phyloP scores from a whole-genome alignment of 371 early-diverging fungal genomes.

The Nematocida parisii region DNA sequence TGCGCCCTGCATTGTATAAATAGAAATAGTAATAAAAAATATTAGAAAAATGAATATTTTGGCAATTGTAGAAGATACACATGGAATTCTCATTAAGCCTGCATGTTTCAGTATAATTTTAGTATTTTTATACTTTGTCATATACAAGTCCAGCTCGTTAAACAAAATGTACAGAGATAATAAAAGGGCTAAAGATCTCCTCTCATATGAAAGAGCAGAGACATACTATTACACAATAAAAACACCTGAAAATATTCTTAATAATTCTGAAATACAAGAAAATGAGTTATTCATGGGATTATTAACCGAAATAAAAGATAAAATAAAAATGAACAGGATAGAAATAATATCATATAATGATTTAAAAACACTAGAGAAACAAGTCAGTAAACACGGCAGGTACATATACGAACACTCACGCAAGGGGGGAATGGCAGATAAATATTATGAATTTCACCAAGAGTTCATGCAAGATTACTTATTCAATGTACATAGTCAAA shows the following conservation, averaged over 20 bases:
- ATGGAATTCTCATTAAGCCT: not conserved
- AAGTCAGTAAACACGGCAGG: not conserved
- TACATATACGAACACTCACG: not conserved
- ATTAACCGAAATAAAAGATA: not conserved
- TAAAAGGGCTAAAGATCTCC: slow-evolving; percentile 2
- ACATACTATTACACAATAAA: not conserved
- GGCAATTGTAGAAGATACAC: not conserved
- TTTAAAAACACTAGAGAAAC: not conserved
- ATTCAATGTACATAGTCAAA: not conserved
- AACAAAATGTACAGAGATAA: not conserved
- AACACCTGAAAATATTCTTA: not conserved
- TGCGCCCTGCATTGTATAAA: not conserved
- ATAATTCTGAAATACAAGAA: not conserved
- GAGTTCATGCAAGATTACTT: slow-evolving; percentile 15
- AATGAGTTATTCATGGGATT: not conserved
- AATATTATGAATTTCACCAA: not conserved
- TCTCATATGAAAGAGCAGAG: slow-evolving; percentile 3
- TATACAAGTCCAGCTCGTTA: not conserved
- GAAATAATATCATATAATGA: not conserved
- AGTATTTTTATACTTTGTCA: not conserved
- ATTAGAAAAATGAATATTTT: slow-evolving; percentile 1
- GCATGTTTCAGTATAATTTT: too few species aligned
- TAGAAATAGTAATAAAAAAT: slow-evolving; percentile 18
- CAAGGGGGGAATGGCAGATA: not conserved
- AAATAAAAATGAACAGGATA: too few species aligned